Evolutionary conservation across 1,284 basidiomycete species (phyloP).

Genomic region (Malassezia arunalokei): DNA sequence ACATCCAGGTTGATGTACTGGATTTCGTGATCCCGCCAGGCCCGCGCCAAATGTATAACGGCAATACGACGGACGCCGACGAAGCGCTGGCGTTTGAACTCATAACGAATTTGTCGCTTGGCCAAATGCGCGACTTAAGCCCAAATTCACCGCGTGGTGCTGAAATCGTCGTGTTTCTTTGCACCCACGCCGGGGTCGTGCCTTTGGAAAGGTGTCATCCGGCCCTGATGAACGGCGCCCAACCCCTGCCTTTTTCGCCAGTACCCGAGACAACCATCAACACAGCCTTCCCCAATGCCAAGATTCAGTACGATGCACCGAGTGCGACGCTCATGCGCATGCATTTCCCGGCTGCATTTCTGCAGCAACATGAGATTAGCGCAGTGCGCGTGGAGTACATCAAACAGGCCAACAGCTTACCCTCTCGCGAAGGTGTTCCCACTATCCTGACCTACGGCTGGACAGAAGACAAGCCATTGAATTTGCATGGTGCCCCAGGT

Average conservation of each 20-base stretch:
- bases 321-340: constrained; percentile 20
- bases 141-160: constrained; percentile 16
- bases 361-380: constrained; percentile 20
- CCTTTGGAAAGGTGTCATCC: constrained; percentile 5
- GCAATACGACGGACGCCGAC: neutral
- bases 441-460: constrained; percentile 22
- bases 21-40: constrained; percentile 2
- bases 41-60: constrained; percentile 2
- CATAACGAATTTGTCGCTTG: constrained; percentile 31
- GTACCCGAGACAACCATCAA: neutral
- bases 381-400: constrained; percentile 26
- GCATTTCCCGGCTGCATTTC: constrained; percentile 17
- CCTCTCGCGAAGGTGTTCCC: constrained; percentile 13
- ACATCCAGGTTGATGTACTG: neutral
- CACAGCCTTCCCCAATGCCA: constrained; percentile 18
- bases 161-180: constrained; percentile 23
- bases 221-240: constrained; percentile 8
- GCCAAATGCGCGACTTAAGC: constrained; percentile 20
- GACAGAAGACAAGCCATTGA: constrained; percentile 12
- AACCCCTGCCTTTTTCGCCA: constrained; percentile 15
- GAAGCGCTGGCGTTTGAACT: constrained; percentile 25
- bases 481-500: constrained; percentile 3
- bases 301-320: constrained; percentile 24
- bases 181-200: neutral
- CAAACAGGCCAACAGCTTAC: neutral